Evolutionary conservation across 2,329 filamentous ascomycete species (phyloP), one percentile per base, ranked within the genome.

Genomic region (Cladophialophora yegresii): DNA sequence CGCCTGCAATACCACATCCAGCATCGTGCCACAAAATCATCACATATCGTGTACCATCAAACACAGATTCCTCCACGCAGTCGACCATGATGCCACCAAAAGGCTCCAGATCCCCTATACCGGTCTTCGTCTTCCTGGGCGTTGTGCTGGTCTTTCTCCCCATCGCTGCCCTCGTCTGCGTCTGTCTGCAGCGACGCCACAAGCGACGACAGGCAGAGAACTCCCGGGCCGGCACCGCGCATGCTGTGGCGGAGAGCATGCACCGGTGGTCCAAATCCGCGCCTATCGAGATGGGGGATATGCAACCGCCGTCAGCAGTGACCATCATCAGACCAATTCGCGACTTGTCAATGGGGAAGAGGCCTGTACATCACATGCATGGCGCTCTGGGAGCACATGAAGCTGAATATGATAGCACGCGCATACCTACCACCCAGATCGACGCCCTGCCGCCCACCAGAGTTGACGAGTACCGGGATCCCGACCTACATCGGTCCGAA

Each of bases 71-170:
- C 36, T 20, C 36, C 36, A 40, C 13, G 2, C 16, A 16, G 4
- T n/a, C 13, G n/a, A 43, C 16, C 36, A n/a, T n/a, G 13, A 63
- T 59, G 55, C n/a, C 40, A 16, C 54, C 30, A 23, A 43, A 16
- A 43, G 30, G 23, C 7, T 54, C 56, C 16, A 49, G 32, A 53
- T 63, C 57, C 23, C 53, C 64, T 12, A 54, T 66, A n/a, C 61
- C 64, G 23, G 9, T 66, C 12, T 66, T 66, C 58, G 49, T 63
- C 23, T 61, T 66, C 49, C 32, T 66, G 2, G 64, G 49, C 47
- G 32, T 66, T n/a, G 26, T 61, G 6, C 61, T 66, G 12, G 28
- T 66, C 30, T 26, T 63, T 51, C 53, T 61, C 1, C 64, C 64
- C 30, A 54, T 57, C 49, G 45, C 50, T 4, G 47, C 61, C 16